phyloP scores from a whole-genome alignment of 2,329 filamentous ascomycete genomes.

The Arthrobotrys megalospora region DNA sequence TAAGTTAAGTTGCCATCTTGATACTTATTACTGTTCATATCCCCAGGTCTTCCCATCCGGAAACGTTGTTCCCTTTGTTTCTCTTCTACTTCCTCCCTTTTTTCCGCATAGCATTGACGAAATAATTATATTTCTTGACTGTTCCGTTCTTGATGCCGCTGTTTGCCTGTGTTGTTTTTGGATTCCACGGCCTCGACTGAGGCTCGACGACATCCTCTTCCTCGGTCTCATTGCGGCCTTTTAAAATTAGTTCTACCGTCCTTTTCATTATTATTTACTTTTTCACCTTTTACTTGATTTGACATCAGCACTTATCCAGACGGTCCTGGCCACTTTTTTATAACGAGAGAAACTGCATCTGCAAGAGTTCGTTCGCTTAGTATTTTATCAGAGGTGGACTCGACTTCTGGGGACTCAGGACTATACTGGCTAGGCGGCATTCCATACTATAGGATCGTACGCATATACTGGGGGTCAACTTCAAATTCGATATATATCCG shows the following conservation, averaged over 20 bases:
- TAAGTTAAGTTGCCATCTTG: constrained; percentile 42
- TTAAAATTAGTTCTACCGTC: constrained; percentile 6
- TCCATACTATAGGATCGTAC: background rate
- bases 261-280: constrained; percentile 11
- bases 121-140: constrained; percentile 8
- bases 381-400: constrained; percentile 31
- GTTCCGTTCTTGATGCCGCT: constrained; percentile 27
- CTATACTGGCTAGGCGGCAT: background rate
- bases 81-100: constrained; percentile 34
- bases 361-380: constrained; percentile 59
- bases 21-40: constrained; percentile 61
- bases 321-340: constrained; percentile 14
- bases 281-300: constrained; percentile 12
- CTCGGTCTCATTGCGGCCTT: background rate
- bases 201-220: constrained; percentile 4
- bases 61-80: constrained; percentile 46
- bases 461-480: constrained; percentile 11
- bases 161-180: constrained; percentile 35
- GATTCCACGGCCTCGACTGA: constrained; percentile 1
- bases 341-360: constrained; percentile 29
- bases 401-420: constrained; percentile 11
- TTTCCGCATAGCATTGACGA: constrained; percentile 4
- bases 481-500: constrained; percentile 53
- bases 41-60: constrained; percentile 57
- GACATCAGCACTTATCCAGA: constrained; percentile 31